Evolutionary conservation across 2,329 filamentous ascomycete genomes (phyloP).

Genomic region (Magnaporthiopsis rhizophila): DNA sequence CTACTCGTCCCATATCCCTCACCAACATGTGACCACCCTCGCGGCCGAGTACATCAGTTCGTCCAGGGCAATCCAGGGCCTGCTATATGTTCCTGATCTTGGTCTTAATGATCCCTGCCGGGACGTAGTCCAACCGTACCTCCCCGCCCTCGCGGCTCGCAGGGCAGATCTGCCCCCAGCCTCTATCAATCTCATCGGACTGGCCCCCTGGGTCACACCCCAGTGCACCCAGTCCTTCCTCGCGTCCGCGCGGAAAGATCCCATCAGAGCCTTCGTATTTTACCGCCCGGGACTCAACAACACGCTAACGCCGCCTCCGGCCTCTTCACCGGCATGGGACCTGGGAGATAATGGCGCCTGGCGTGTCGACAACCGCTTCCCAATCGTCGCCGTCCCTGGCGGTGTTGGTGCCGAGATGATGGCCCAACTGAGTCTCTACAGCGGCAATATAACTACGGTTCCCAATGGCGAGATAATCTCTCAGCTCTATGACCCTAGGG

Average conservation of each 20-base stretch:
- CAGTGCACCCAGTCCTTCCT: conserved; percentile 71
- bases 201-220: conserved; percentile 77
- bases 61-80: conserved; percentile 58
- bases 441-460: conserved; percentile 59
- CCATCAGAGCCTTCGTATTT: conserved; percentile 56
- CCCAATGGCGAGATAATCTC: conserved; percentile 51
- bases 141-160: conserved; percentile 70
- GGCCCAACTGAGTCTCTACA: conserved; percentile 65
- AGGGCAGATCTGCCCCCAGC: conserved; percentile 58
- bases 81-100: conserved; percentile 79
- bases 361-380: conserved; percentile 63
- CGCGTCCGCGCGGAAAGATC: conserved; percentile 46
- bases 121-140: conserved; percentile 51
- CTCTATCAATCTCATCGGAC: conserved; percentile 67
- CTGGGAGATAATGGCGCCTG: conserved; percentile 63
- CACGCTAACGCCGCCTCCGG: conserved; percentile 55
- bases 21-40: conserved; percentile 63
- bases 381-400: conserved; percentile 75
- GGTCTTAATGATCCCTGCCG: conserved; percentile 50
- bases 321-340: conserved; percentile 59
- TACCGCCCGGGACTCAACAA: conserved; percentile 46
- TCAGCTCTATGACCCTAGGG: conserved; percentile 44
- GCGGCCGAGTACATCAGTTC: conserved; percentile 55
- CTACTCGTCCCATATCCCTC: conserved; percentile 40
- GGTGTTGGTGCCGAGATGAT: conserved; percentile 60